A percentile compares a stretch with the other conserved stretches of the same genome.
Evolutionary conservation across 352 stramenopile species (phyloP).

Genomic region (Pythium dissotocum): DNA sequence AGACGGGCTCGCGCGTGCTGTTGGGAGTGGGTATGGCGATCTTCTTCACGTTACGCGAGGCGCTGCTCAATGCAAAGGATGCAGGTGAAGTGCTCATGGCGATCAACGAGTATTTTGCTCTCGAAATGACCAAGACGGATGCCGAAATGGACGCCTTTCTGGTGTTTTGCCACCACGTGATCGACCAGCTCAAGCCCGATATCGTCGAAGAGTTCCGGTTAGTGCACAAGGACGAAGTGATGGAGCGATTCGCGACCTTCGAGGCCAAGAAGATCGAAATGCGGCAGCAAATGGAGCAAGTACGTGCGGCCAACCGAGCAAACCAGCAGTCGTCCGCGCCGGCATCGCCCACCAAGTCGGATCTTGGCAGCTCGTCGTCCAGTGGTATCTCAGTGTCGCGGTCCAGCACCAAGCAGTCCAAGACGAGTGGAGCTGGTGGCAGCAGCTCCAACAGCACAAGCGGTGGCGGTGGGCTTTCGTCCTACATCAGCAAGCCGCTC

Average conservation of each 20-base stretch:
- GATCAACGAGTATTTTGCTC: conserved; percentile 79
- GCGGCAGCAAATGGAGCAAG: conserved; percentile 75
- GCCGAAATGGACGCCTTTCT: conserved; percentile 75
- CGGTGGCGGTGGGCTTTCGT: conserved; percentile 32
- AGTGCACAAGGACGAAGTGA: conserved; percentile 82
- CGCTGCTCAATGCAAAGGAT: conserved; percentile 66
- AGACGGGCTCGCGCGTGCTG: conserved; percentile 66
- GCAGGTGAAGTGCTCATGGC: conserved; percentile 76
- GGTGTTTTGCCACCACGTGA: conserved; percentile 61
- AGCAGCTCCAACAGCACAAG: conserved; percentile 13
- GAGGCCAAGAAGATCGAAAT: conserved; percentile 87
- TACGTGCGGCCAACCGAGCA: conserved; percentile 24
- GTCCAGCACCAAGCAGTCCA: conserved; percentile 21
- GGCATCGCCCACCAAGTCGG: conserved; percentile 55
- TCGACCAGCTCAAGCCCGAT: conserved; percentile 66
- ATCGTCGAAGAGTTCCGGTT: conserved; percentile 72
- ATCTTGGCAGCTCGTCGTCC: conserved; percentile 47
- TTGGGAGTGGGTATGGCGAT: conserved; percentile 77
- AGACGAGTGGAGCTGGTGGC: conserved; percentile 12
- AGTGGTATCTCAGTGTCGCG: conserved; percentile 19
- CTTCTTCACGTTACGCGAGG: conserved; percentile 66
- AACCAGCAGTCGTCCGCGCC: conserved; percentile 31
- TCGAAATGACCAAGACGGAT: conserved; percentile 65
- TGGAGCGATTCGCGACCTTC: conserved; percentile 76
- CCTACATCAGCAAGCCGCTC: conserved; percentile 66